phyloP scores from a whole-genome alignment of 345 rosid species.

The Boechera retrofracta region DNA sequence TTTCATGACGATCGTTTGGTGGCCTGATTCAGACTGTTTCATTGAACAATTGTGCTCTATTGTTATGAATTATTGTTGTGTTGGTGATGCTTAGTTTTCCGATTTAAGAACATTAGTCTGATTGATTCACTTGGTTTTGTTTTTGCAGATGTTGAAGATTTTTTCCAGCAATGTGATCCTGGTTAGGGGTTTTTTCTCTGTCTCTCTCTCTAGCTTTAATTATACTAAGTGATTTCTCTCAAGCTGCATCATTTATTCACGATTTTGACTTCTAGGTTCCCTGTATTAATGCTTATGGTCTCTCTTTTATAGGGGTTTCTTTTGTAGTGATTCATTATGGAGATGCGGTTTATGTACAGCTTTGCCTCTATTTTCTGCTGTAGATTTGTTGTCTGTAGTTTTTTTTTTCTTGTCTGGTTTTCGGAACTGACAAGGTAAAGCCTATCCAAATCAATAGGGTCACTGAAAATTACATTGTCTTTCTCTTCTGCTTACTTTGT shows the following conservation, averaged over 20 bases:
- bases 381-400: neutral
- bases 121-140: neutral
- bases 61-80: neutral
- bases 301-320: conserved; percentile 2
- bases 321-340: conserved; percentile 13
- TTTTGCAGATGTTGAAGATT: conserved; percentile 69
- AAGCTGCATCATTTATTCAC: conserved; percentile 12
- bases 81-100: conserved; percentile 4
- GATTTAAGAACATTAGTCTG: conserved; percentile 3
- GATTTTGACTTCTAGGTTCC: neutral
- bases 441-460: neutral
- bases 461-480: conserved; percentile 7
- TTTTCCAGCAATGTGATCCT: conserved; percentile 80
- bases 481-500: neutral
- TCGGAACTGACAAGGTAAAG: neutral
- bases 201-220: neutral
- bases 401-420: conserved; percentile 13
- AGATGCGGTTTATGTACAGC: neutral
- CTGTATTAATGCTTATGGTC: neutral
- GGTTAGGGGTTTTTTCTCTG: conserved; percentile 55
- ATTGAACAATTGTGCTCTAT: neutral
- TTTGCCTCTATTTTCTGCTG: neutral
- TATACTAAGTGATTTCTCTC: neutral
- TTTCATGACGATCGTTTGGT: neutral
- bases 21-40: neutral